Base-by-base conservation (phyloP, 306 rosid species). In the Pueraria montana region DNA sequence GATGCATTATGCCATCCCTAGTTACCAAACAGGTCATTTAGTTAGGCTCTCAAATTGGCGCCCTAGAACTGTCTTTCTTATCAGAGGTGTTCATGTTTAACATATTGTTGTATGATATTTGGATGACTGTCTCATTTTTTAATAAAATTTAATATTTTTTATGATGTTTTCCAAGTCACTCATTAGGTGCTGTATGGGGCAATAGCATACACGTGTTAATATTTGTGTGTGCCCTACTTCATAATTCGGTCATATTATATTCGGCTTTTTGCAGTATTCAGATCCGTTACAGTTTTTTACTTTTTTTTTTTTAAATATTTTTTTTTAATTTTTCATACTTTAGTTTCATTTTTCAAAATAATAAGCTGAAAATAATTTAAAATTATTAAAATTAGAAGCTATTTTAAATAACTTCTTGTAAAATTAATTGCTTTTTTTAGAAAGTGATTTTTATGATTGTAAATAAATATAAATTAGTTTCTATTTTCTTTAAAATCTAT, bases 141-240 rank as follows among this genome's bases (percentile, higher is more conserved):
- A 86, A 90, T 86, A 85, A 89, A 90, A 74, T 80, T 64, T 17
- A 55, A 43, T 18, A 61, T 34, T 61, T 72, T 34, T 14, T 64
- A 48, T 43, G 30, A 64, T 38, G 64, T 46, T 36, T 48, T 46
- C 26, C 67, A 23, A 43, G 36, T 61, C 72, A 40, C 63, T 68
- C 12, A 56, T 4, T 55, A 14, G 38, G 46, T 43, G 38, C 11
- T 34, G 14, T 21, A 13, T 46, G 11, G 43, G 43, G 9, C 2
- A 38, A 38, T 38, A 38, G 72, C 40, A 34, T n/a, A 69, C 12
- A 76, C 46, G 30, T 69, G 14, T 58, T 45, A 7, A 24, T 24
- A 8, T 16, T n/a, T n/a, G n/a, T n/a, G 9, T 9, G 5, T 49
- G 77, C 8, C 9, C 72, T 3, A 27, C 70, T 17, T 34, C 11